Base-by-base conservation (phyloP, 768 basidiomycete genomes). In the Mrakia frigida region DNA sequence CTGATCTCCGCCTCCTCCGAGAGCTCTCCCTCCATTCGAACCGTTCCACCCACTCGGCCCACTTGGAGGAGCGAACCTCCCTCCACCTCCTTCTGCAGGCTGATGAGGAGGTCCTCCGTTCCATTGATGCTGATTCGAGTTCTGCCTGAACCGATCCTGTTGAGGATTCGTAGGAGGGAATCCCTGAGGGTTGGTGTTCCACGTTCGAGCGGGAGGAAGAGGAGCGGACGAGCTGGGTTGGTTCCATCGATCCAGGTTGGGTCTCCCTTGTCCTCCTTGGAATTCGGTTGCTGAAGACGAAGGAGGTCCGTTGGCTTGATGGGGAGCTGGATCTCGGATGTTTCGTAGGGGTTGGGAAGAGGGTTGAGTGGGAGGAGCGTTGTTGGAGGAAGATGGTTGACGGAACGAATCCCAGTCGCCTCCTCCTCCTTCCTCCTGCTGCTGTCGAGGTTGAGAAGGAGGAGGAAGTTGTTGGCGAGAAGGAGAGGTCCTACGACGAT, bases 61-160 rank as follows among this genome's bases (percentile, higher is more conserved):
- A 68, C 65, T 68, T 6, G 65, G 65, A 35, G 65, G 65, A n/a
- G 65, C 63, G 31, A 65, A 65, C 33, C 63, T 65, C 10, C 33
- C 37, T 43, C 28, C 25, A 6, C 56, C 56, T 56, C 56, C 56
- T 11, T 56, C n/a, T n/a, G n/a, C n/a, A n/a, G n/a, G n/a, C n/a
- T n/a, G n/a, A n/a, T n/a, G n/a, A n/a, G n/a, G 56, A 56, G 65
- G 37, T 23, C 35, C 65, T 21, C 21, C 37, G 35, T 68, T 68
- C 65, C 65, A 68, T 39, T 68, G 63, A 16, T 52, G 63, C 33
- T 61, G 61, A 10, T 68, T 21, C 25, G 35, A n/a, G 35, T 25
- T 9, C 65, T 68, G 35, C 23, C 65, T 13, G 65, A 39, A 41
- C 2, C 65, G 25, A 14, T 39, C 65, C 25, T 35, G 65, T 23